phyloP scores from a whole-genome alignment of 2,329 filamentous ascomycete genomes.

The Hymenotorrendiella dingleyae region DNA sequence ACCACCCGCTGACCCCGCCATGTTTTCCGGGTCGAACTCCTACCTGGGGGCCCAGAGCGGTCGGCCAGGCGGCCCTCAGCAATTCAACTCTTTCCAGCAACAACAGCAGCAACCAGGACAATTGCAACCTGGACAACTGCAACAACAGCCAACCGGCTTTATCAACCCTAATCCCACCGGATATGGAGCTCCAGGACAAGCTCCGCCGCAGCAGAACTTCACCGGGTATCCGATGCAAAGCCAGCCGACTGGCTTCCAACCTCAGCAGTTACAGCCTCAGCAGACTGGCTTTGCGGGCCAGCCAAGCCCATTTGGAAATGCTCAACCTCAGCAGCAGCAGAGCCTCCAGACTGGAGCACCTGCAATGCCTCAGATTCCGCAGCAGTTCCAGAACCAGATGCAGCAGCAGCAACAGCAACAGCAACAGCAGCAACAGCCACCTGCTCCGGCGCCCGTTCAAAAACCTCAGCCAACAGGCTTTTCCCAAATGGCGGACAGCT shows the following conservation, averaged over 20 bases:
- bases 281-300: slow-evolving; percentile 55
- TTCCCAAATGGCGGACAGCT: slow-evolving; percentile 60
- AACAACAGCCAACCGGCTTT: slow-evolving; percentile 31
- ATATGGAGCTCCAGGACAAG: slow-evolving; percentile 32
- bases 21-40: slow-evolving; percentile 88
- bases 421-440: slow-evolving; percentile 51
- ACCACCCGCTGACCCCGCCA: slow-evolving; percentile 35
- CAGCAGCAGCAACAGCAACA: too few relatives aligned
- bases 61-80: slow-evolving; percentile 63
- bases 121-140: slow-evolving; percentile 37
- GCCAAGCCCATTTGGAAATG: slow-evolving; percentile 31
- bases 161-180: slow-evolving; percentile 28
- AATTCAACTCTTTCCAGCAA: slow-evolving; percentile 45
- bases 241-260: slow-evolving; percentile 49
- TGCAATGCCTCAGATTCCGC: slow-evolving; percentile 30
- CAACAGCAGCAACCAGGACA: slow-evolving; percentile 33
- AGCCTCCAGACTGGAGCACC: slow-evolving; percentile 30
- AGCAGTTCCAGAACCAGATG: slow-evolving; percentile 27
- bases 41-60: slow-evolving; percentile 75
- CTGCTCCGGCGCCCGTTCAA: slow-evolving; percentile 52
- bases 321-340: slow-evolving; percentile 43
- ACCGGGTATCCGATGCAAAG: slow-evolving; percentile 29
- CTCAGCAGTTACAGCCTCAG: slow-evolving; percentile 40
- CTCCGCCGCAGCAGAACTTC: slow-evolving; percentile 28
- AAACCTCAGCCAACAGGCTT: slow-evolving; percentile 63